A percentile compares a stretch with the other conserved stretches of the same genome.
Evolutionary conservation across 1,284 basidiomycete species (phyloP).

Genomic region (Kalmanozyma brasiliensis): DNA sequence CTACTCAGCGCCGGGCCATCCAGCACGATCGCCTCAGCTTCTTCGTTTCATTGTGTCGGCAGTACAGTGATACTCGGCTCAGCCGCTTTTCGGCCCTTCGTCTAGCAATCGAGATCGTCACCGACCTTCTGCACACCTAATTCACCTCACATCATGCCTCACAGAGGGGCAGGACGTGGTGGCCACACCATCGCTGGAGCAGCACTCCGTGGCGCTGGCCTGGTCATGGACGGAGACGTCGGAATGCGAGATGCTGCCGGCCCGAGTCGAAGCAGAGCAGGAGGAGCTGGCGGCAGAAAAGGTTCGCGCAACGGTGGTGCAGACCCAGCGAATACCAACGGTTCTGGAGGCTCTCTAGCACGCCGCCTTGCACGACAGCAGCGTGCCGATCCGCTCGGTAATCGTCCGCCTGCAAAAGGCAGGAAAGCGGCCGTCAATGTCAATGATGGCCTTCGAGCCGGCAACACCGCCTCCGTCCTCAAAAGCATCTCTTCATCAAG

Average conservation of each 20-base stretch:
- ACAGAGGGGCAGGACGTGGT: conserved; percentile 27
- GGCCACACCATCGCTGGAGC: conserved; percentile 45
- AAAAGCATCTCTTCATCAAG: conserved; percentile 45
- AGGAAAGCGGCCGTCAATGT: conserved; percentile 43
- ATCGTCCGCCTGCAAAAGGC: conserved; percentile 31
- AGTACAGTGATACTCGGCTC: no score
- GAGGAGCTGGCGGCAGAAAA: conserved; percentile 29
- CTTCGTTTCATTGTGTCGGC: no score
- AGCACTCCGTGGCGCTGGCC: conserved; percentile 47
- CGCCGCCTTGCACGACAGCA: conserved; percentile 40
- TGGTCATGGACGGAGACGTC: conserved; percentile 40
- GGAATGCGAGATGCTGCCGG: conserved; percentile 48
- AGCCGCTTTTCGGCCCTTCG: no score
- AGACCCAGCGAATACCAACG: conserved; percentile 30
- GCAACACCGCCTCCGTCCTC: conserved; percentile 39
- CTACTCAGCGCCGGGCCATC: no score
- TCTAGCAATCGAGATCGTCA: no score
- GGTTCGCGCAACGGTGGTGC: conserved; percentile 20
- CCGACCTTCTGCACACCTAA: not conserved
- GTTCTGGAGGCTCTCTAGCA: conserved; percentile 24
- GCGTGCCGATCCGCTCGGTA: conserved; percentile 45
- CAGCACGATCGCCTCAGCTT: no score
- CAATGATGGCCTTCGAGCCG: conserved; percentile 43
- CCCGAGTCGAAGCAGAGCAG: conserved; percentile 35
- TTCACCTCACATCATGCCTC: conserved; percentile 21